These are phyloP conservation scores for Chaetomiaceae sp. DNA, from an alignment of 2,329 filamentous ascomycete species.

Conservation along the genomic window DNA sequence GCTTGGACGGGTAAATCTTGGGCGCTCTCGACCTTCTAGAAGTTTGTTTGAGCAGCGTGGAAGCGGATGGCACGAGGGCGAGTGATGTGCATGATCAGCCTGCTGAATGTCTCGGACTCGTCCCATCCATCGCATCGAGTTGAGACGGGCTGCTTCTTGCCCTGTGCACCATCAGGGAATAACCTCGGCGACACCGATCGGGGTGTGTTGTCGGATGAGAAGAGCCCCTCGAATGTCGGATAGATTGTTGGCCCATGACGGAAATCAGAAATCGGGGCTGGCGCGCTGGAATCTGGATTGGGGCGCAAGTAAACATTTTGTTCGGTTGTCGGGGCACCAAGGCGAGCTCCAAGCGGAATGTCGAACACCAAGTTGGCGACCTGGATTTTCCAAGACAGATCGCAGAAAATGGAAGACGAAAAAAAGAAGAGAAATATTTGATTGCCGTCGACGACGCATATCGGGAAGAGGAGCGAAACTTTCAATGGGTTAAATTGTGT, in stretches of 20 bases:
- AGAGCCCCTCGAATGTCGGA: constrained; percentile 15
- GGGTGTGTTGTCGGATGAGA: neutral
- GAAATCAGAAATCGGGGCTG: no score
- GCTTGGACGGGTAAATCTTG: constrained; percentile 23
- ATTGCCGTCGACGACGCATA: no score
- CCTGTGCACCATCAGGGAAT: neutral
- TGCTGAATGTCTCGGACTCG: constrained; percentile 20
- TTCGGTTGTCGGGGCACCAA: constrained; percentile 5
- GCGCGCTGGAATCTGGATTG: neutral
- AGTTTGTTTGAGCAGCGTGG: constrained; percentile 16
- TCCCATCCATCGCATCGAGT: constrained; percentile 12
- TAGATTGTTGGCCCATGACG: constrained; percentile 4
- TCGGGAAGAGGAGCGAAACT: no score
- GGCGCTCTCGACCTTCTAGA: constrained; percentile 19
- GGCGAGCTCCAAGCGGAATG: no score
- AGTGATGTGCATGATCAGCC: constrained; percentile 24
- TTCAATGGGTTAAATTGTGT: no score
- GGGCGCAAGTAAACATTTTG: constrained; percentile 5
- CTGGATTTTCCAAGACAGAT: no score
- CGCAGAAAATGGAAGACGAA: no score
- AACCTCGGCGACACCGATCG: constrained; percentile 1
- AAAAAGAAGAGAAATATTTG: no score
- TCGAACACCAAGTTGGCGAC: no score
- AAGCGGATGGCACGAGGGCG: neutral
- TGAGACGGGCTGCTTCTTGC: neutral